Base-by-base conservation (phyloP, 139 green algal species). In the Haematococcus lacustris region DNA sequence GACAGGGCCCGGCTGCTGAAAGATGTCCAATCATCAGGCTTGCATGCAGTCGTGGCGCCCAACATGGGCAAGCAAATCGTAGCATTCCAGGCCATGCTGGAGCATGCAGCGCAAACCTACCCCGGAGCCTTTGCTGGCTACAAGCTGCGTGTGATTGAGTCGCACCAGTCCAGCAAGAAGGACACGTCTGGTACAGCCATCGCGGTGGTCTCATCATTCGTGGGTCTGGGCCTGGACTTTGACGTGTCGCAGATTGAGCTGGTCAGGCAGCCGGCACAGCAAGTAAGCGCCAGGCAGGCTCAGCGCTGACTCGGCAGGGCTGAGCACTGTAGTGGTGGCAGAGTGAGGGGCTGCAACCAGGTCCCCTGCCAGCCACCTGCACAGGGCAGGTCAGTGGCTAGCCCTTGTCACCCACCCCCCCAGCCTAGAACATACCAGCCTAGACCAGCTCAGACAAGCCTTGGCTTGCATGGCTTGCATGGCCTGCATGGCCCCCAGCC, bases 11-110 rank as follows among this genome's bases (percentile, higher is more conserved):
- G 85, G 74, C 85, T 99, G n/a, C 37, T 84, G 34, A 35, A 60
- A 66, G 43, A 82, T 51, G 88, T 92, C 5, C 25, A 83, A 32
- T 77, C 69, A 1, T 73, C 85, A 2, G 85, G 80, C 21, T 51
- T 82, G 25, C 96, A 95, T 75, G 94, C 94, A 5, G 94, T 99
- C 1, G 97, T 99, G 43, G 96, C 96, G 3, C 93, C 96, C 17
- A 92, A 99, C 71, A 99, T 99, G 95, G 95, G 95, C 66, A 99
- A 99, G 88, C 95, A 98, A 83, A 89, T 88, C 25, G 90, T 94
- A n/a, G 90, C 88, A 4, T 92, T 96, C 74, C 79, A 85, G 78
- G 95, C 95, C 0, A 94, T 91, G 78, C 91, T 99, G 88, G 88
- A 97, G 75, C 78, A 89, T 66, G 93, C 97, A 87, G 92, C 91